Percentiles rank a stretch among this genome's conserved stretches.
Evolutionary conservation across 306 rosid genomes (phyloP).

Genomic region (Glycine latifolia): DNA sequence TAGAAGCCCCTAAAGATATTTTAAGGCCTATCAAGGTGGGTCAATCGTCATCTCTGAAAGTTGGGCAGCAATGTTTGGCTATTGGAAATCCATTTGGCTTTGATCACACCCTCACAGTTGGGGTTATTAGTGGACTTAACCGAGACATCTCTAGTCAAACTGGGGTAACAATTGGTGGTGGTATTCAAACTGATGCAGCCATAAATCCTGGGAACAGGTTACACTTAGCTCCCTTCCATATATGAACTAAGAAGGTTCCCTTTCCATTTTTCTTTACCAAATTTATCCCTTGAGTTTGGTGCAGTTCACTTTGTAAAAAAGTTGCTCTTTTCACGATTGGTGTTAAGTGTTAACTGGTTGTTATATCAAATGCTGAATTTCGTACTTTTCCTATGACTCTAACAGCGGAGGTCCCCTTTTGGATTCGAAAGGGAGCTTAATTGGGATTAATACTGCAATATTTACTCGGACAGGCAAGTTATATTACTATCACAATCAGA

Average conservation of each 20-base stretch:
- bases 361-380: conserved; percentile 22
- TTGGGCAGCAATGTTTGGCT: conserved; percentile 97
- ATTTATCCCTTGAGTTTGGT: conserved; percentile 16
- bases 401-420: conserved; percentile 93
- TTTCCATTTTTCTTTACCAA: conserved; percentile 6
- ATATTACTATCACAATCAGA: neutral
- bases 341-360: neutral
- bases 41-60: conserved; percentile 77
- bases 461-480: conserved; percentile 86
- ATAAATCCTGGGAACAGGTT: conserved; percentile 98
- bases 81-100: conserved; percentile 99
- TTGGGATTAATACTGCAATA: conserved; percentile 94
- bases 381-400: conserved; percentile 49
- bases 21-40: conserved; percentile 82
- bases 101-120: conserved; percentile 96
- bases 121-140: conserved; percentile 91
- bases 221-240: conserved; percentile 26
- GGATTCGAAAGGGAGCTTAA: conserved; percentile 87
- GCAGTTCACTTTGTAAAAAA: conserved; percentile 1
- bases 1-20: conserved; percentile 82
- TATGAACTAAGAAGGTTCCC: conserved; percentile 11
- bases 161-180: conserved; percentile 96
- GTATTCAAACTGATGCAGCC: conserved; percentile 97
- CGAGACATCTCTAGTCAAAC: conserved; percentile 90
- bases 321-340: conserved; percentile 14